Evolutionary conservation across 306 rosid species (phyloP), one percentile per base, ranked within the genome.

Genomic region (Spatholobus suberectus): DNA sequence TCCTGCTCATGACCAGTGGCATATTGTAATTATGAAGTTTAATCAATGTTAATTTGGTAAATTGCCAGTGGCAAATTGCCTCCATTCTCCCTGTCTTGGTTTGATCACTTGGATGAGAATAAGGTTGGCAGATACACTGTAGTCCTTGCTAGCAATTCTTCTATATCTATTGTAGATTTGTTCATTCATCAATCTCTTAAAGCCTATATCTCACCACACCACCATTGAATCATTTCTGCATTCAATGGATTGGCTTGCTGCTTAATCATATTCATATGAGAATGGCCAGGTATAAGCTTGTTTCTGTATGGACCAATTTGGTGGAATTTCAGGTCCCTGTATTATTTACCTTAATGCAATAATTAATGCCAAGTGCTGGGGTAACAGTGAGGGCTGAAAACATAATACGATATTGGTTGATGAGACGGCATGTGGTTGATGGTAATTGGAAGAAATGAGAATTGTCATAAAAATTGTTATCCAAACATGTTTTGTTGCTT

Each of bases 271-370:
- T 27, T 65, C 71, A 2, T 65, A 68, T 27, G 5, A 47, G 32
- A 20, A 46, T 46, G 49, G 47, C 14, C 46, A 61, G 59, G 69
- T 62, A 77, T 29, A 77, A 44, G 29, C 59, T 27, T 59, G 81
- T 76, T 52, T 26, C 46, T 61, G 32, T 27, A 58, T 58, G 43
- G 26, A 52, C 55, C 58, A 58, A 10, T 26, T 21, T 43, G 46
- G 32, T 23, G 43, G 62, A 62, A 41, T 40, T 63, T 65, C 63
- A 34, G 82, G 82, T 32, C 34, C 74, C 82, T 75, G 54, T 55
- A 38, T 35, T 20, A 3, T 55, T 75, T 37, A 76, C 54, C 65
- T 49, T 34, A 35, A 49, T 15, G 26, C 41, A 67, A 51, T 26
- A 78, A 66, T 67, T 23, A 51, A 26, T 37, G n/a, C 67, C 76